These are phyloP conservation scores for Kazachstania bromeliacearum DNA, from an alignment of 805 yeast genomes.

Conservation along the genomic window DNA sequence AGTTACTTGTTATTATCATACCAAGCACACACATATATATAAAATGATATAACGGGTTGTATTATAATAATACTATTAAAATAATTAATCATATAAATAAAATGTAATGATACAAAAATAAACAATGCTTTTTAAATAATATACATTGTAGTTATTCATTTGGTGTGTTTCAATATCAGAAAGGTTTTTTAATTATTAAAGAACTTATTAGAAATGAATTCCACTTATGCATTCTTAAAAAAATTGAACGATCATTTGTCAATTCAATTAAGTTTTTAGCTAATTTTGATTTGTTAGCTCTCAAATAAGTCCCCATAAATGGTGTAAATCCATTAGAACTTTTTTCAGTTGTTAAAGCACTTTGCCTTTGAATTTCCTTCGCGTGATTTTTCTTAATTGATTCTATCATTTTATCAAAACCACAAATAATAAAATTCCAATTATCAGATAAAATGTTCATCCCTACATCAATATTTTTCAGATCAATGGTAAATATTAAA, in stretches of 20 bases:
- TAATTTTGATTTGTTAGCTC: slow-evolving; percentile 46
- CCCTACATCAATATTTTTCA: slow-evolving; percentile 33
- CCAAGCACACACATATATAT: background rate
- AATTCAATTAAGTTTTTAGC: slow-evolving; percentile 49
- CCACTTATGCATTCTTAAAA: slow-evolving; percentile 52
- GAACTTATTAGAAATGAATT: slow-evolving; percentile 39
- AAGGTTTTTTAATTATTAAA: background rate
- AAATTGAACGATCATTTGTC: slow-evolving; percentile 43
- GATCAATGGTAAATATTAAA: slow-evolving; percentile 47
- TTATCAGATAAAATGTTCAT: slow-evolving; percentile 34
- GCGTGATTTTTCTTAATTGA: slow-evolving; percentile 30
- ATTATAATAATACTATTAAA: too few species aligned
- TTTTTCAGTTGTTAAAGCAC: slow-evolving; percentile 2
- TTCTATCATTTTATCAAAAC: slow-evolving; percentile 33
- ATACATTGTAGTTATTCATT: background rate
- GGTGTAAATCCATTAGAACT: slow-evolving; percentile 11
- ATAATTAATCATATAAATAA: background rate
- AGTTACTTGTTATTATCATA: background rate
- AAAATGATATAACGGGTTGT: background rate
- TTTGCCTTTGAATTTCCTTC: slow-evolving; percentile 17
- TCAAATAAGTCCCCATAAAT: slow-evolving; percentile 35
- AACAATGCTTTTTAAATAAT: too few species aligned
- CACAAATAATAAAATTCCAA: slow-evolving; percentile 43
- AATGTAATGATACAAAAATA: too few species aligned
- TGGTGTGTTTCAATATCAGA: background rate